Evolutionary conservation across 2,329 filamentous ascomycete species (phyloP).

Genomic region (Magnaporthales sp.): DNA sequence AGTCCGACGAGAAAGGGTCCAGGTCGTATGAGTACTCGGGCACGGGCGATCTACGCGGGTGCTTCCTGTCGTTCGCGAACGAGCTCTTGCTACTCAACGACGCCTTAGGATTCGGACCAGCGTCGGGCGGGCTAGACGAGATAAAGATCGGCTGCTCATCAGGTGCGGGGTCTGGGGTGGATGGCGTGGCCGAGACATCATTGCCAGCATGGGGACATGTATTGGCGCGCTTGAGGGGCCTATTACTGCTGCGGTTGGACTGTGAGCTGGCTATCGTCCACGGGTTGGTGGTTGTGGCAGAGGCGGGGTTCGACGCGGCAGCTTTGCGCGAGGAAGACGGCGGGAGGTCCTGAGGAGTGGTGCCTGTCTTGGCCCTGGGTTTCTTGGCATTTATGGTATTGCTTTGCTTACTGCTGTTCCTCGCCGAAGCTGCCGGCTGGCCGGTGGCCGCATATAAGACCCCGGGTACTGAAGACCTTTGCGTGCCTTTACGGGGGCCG

Average conservation of each 20-base stretch:
- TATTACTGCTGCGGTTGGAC: slow-evolving; percentile 14
- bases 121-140: slow-evolving; percentile 18
- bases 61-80: slow-evolving; percentile 28
- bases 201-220: not conserved
- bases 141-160: slow-evolving; percentile 16
- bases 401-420: not conserved
- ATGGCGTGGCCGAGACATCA: not conserved
- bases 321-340: not conserved
- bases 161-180: slow-evolving; percentile 13
- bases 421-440: not conserved
- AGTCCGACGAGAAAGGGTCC: slow-evolving; percentile 18
- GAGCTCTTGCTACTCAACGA: slow-evolving; percentile 19
- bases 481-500: too few relatives aligned
- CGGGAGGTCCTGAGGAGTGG: not conserved
- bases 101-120: slow-evolving; percentile 4
- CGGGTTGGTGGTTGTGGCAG: slow-evolving; percentile 21
- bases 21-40: not conserved
- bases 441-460: not conserved
- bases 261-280: slow-evolving; percentile 31
- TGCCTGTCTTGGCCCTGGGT: not conserved
- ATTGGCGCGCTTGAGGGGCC: not conserved
- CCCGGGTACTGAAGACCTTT: too few relatives aligned
- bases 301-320: slow-evolving; percentile 3
- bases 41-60: not conserved
- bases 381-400: not conserved